Percentiles rank a stretch among this genome's conserved stretches.
These are phyloP conservation scores for Hymenoscyphus infarciens DNA, from an alignment of 2,329 filamentous ascomycete genomes.

Conservation along the genomic window DNA sequence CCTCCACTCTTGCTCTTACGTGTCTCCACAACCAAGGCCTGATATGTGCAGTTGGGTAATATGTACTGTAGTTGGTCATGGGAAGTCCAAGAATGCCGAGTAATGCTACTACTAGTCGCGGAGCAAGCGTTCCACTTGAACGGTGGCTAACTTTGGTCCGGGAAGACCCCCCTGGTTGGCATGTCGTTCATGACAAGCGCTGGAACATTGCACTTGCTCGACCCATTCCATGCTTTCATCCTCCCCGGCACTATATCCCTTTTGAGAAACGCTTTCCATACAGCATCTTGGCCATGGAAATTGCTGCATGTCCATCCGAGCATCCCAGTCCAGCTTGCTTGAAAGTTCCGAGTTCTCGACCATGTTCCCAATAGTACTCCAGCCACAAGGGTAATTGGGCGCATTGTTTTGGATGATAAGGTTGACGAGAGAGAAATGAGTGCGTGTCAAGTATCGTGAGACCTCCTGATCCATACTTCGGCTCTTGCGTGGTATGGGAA, in stretches of 20 bases:
- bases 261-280: slow-evolving; percentile 41
- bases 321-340: slow-evolving; percentile 17
- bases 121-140: slow-evolving; percentile 14
- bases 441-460: slow-evolving; percentile 28
- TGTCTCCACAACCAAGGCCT: slow-evolving; percentile 31
- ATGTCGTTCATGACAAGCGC: slow-evolving; percentile 20
- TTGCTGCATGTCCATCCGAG: slow-evolving; percentile 21
- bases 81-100: slow-evolving; percentile 22
- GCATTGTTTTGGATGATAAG: slow-evolving; percentile 26
- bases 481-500: slow-evolving; percentile 21
- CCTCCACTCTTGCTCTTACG: slow-evolving; percentile 34
- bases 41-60: slow-evolving; percentile 27
- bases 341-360: slow-evolving; percentile 18
- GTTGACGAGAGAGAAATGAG: slow-evolving; percentile 18
- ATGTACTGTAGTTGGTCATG: slow-evolving; percentile 19
- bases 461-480: slow-evolving; percentile 23
- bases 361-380: slow-evolving; percentile 19
- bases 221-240: slow-evolving; percentile 15
- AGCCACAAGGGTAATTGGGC: slow-evolving; percentile 5
- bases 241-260: slow-evolving; percentile 10
- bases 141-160: slow-evolving; percentile 21
- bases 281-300: slow-evolving; percentile 21
- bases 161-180: slow-evolving; percentile 23
- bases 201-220: slow-evolving; percentile 16
- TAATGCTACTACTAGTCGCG: slow-evolving; percentile 19